Conservation (phyloP, 163 green algal genomes). For the Coccomyxa subellipsoidea region DNA sequence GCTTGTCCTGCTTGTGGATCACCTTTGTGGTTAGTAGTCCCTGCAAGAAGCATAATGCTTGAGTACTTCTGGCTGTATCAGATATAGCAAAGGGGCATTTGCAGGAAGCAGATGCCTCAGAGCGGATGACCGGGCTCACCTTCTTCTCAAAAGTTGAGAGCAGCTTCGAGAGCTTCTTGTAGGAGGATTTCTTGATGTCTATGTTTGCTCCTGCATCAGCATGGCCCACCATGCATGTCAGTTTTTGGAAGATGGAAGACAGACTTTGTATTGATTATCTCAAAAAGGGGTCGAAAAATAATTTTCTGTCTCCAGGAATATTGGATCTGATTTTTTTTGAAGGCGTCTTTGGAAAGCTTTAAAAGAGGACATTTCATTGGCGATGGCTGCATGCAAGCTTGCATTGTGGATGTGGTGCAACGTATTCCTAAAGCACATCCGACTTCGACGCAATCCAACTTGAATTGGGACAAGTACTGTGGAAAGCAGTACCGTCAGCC, state of each 20-base stretch:
- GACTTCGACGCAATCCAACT: neutral
- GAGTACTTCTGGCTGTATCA: no score
- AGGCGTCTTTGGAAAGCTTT: no score
- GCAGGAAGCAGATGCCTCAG: neutral
- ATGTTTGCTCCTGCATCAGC: slow-evolving; percentile 26
- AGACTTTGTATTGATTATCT: no score
- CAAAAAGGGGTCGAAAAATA: no score
- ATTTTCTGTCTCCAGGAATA: no score
- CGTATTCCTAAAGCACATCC: neutral
- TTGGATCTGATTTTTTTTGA: no score
- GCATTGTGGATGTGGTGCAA: neutral
- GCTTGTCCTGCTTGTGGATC: slow-evolving; percentile 56
- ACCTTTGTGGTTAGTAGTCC: slow-evolving; percentile 35
- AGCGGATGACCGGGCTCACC: slow-evolving; percentile 5
- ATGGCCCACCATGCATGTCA: no score
- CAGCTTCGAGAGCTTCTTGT: slow-evolving; percentile 38
- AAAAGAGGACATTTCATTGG: no score
- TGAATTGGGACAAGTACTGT: neutral
- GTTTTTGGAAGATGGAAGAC: no score
- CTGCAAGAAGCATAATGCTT: neutral
- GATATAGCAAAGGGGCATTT: no score
- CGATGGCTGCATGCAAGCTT: neutral
- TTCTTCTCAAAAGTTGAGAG: slow-evolving; percentile 40
- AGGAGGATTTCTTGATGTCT: slow-evolving; percentile 50
- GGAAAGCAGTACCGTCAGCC: slow-evolving; percentile 15